Percentiles rank a stretch among this genome's conserved stretches.
phyloP scores from a whole-genome alignment of 805 yeast species.

The Nakazawaea pomicola region DNA sequence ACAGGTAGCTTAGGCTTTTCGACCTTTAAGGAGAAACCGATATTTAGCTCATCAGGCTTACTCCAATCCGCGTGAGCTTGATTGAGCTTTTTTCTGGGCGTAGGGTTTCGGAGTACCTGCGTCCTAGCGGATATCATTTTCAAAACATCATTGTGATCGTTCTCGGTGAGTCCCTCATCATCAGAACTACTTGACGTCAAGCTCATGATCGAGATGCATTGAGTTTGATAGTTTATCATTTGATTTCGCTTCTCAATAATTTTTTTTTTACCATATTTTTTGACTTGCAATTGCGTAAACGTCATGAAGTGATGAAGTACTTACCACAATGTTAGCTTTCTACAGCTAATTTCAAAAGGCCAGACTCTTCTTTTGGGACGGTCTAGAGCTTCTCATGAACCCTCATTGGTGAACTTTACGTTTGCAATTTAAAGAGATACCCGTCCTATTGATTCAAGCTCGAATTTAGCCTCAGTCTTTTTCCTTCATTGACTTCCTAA shows the following conservation, averaged over 20 bases:
- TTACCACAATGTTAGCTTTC: no score
- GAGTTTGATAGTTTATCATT: neutral
- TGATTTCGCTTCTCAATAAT: neutral
- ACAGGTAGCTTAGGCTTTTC: conserved; percentile 6
- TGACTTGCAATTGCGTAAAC: no score
- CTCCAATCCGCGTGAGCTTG: neutral
- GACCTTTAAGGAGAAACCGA: neutral
- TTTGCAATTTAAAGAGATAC: no score
- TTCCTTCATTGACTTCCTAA: neutral
- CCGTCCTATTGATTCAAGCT: no score
- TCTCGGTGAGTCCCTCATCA: no score
- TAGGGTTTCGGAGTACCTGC: neutral
- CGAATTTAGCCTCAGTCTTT: neutral
- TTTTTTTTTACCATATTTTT: neutral
- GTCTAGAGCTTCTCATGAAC: no score
- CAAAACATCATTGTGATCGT: neutral
- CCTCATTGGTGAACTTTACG: no score
- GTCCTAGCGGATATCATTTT: neutral
- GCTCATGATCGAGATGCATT: no score
- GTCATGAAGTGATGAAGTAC: no score
- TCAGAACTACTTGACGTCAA: no score
- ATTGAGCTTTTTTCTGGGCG: neutral
- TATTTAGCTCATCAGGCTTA: neutral
- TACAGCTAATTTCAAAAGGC: no score
- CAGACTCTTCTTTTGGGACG: no score